Evolutionary conservation across 257 asterid species (phyloP).

Genomic region (Euphrasia confusa): DNA sequence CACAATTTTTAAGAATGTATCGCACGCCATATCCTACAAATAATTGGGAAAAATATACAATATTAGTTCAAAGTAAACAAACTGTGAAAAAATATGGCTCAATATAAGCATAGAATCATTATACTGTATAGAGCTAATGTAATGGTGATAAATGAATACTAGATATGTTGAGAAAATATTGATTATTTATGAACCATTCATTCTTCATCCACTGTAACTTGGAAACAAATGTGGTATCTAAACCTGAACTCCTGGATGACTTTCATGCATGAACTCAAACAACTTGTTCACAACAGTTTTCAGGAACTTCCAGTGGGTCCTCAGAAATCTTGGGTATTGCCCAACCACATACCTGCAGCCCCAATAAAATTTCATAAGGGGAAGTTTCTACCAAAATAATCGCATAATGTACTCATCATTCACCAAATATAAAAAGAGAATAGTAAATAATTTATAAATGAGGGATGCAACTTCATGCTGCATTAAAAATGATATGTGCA

Average conservation of each 20-base stretch:
- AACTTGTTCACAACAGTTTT: slow-evolving; percentile 97
- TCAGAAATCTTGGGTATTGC: slow-evolving; percentile 93
- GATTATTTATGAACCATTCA: slow-evolving; percentile 16
- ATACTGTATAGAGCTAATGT: background rate
- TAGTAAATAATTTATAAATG: background rate
- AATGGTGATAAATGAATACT: slow-evolving; percentile 10
- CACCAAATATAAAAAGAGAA: slow-evolving; percentile 20
- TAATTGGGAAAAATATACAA: slow-evolving; percentile 16
- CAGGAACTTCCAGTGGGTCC: slow-evolving; percentile 99
- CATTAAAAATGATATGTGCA: slow-evolving; percentile 4
- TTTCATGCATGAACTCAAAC: slow-evolving; percentile 99
- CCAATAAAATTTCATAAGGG: slow-evolving; percentile 17
- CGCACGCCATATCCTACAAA: slow-evolving; percentile 97
- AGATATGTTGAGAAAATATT: background rate
- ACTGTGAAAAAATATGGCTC: background rate
- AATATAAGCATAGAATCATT: slow-evolving; percentile 6
- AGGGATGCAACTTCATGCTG: slow-evolving; percentile 13
- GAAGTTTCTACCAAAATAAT: background rate
- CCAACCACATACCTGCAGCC: slow-evolving; percentile 94
- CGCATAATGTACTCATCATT: background rate
- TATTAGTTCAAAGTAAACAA: slow-evolving; percentile 18
- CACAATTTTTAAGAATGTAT: slow-evolving; percentile 93
- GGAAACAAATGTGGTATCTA: slow-evolving; percentile 13
- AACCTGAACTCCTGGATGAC: slow-evolving; percentile 99
- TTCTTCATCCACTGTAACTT: slow-evolving; percentile 12